Conservation (phyloP, 805 yeast genomes). For the Saccharomycopsis javanensis region DNA sequence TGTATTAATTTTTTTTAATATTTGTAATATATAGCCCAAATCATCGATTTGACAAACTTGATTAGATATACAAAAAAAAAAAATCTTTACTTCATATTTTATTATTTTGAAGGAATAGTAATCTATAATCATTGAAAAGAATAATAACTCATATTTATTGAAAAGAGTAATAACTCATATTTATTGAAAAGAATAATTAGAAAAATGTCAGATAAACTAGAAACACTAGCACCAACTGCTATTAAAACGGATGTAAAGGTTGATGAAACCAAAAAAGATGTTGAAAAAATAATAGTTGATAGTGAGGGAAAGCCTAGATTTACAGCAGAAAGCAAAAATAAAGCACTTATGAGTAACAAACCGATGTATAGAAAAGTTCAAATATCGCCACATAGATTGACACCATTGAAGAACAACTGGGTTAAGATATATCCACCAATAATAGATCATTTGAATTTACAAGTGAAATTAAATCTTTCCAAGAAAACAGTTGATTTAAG, state of each 20-base stretch:
- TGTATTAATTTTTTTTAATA: no score
- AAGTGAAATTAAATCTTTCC: conserved; percentile 89
- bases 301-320: conserved; percentile 85
- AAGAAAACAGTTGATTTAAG: conserved; percentile 82
- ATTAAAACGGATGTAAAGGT: conserved; percentile 24
- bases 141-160: no score
- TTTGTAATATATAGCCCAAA: no score
- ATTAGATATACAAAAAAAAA: no score
- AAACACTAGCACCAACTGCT: conserved; percentile 40
- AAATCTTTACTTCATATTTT: no score
- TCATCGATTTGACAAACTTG: no score
- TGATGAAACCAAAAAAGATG: conserved; percentile 21
- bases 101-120: no score
- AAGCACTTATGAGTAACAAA: conserved; percentile 47
- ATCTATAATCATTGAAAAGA: no score
- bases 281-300: conserved; percentile 43
- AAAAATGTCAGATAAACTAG: conserved; percentile 22
- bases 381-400: conserved; percentile 96
- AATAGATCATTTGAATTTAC: conserved; percentile 89
- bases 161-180: not conserved
- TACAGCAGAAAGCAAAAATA: conserved; percentile 46
- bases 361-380: conserved; percentile 80
- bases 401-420: conserved; percentile 88
- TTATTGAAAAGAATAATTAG: not conserved
- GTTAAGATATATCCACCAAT: conserved; percentile 90